Percentiles rank a stretch among this genome's conserved stretches.
Conservation (phyloP, 192 early-diverging fungal species). For the Spizellomyces sp. region DNA sequence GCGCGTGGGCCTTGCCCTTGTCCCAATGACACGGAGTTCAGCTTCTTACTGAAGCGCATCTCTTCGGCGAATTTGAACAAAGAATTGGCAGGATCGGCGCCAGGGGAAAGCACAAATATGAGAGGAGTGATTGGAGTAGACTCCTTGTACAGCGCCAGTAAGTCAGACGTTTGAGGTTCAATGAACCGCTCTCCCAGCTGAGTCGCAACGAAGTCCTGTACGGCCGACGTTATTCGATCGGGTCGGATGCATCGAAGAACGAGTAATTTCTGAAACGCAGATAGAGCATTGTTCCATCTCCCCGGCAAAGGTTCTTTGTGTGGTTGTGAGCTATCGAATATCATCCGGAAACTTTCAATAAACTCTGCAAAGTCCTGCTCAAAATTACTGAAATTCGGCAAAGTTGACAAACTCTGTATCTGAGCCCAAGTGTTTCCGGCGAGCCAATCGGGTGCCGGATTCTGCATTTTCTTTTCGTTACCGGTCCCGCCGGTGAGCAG, state of each 20-base stretch:
- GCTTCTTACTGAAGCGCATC: slow-evolving; percentile 59
- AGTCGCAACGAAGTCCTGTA: slow-evolving; percentile 58
- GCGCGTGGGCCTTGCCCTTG: slow-evolving; percentile 64
- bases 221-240: slow-evolving; percentile 53
- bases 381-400: slow-evolving; percentile 50
- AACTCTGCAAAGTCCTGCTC: slow-evolving; percentile 51
- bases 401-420: slow-evolving; percentile 45
- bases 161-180: slow-evolving; percentile 59
- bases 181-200: slow-evolving; percentile 58
- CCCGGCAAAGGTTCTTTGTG: slow-evolving; percentile 55
- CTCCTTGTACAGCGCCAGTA: slow-evolving; percentile 57
- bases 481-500: slow-evolving; percentile 53
- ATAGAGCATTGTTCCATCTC: slow-evolving; percentile 45
- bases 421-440: slow-evolving; percentile 51
- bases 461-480: slow-evolving; percentile 37
- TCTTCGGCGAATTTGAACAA: slow-evolving; percentile 66
- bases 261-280: slow-evolving; percentile 52
- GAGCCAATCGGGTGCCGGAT: slow-evolving; percentile 60
- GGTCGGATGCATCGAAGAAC: slow-evolving; percentile 56
- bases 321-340: slow-evolving; percentile 56
- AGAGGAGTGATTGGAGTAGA: slow-evolving; percentile 55
- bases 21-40: slow-evolving; percentile 57
- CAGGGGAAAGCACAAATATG: slow-evolving; percentile 62
- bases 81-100: slow-evolving; percentile 58
- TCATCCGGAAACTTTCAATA: slow-evolving; percentile 39